phyloP scores from a whole-genome alignment of 495 filamentous ascomycete genomes.

The Penicillium egyptiacum region DNA sequence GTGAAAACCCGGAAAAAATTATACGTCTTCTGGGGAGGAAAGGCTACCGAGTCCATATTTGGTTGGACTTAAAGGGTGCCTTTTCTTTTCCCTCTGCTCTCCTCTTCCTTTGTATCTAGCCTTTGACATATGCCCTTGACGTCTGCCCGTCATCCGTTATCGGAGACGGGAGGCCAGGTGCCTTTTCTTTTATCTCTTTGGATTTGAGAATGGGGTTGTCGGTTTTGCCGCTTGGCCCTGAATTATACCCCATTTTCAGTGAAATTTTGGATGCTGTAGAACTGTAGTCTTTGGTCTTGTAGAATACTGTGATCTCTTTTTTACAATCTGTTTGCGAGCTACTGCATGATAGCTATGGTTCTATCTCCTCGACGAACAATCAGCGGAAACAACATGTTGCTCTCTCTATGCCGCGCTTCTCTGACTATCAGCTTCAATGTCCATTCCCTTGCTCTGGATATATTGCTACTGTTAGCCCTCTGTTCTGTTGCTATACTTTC shows the following conservation, averaged over 20 bases:
- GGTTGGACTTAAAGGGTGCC: slow-evolving; percentile 5
- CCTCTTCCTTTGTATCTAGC: slow-evolving; percentile 31
- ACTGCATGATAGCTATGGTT: background rate
- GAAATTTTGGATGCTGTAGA: slow-evolving; percentile 6
- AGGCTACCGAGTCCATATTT: slow-evolving; percentile 8
- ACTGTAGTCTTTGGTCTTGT: background rate
- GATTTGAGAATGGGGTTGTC: slow-evolving; percentile 18
- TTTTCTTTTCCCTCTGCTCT: slow-evolving; percentile 15
- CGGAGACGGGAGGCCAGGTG: slow-evolving; percentile 7
- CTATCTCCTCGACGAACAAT: background rate
- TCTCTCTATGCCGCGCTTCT: background rate
- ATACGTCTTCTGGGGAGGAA: slow-evolving; percentile 25
- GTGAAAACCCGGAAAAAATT: slow-evolving; percentile 34
- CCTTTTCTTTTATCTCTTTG: slow-evolving; percentile 24
- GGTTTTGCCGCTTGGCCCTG: slow-evolving; percentile 19
- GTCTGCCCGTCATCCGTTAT: slow-evolving; percentile 4
- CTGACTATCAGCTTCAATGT: background rate
- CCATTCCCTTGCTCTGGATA: background rate
- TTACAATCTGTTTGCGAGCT: background rate
- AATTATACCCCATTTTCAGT: slow-evolving; percentile 27
- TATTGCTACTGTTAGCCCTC: background rate
- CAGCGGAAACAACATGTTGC: too few species aligned
- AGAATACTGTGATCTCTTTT: background rate
- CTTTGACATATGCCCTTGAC: slow-evolving; percentile 15
- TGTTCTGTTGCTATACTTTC: too few species aligned